These are phyloP conservation scores for Pleurostoma richardsiae DNA, from an alignment of 2,329 filamentous ascomycete species.

Conservation along the genomic window DNA sequence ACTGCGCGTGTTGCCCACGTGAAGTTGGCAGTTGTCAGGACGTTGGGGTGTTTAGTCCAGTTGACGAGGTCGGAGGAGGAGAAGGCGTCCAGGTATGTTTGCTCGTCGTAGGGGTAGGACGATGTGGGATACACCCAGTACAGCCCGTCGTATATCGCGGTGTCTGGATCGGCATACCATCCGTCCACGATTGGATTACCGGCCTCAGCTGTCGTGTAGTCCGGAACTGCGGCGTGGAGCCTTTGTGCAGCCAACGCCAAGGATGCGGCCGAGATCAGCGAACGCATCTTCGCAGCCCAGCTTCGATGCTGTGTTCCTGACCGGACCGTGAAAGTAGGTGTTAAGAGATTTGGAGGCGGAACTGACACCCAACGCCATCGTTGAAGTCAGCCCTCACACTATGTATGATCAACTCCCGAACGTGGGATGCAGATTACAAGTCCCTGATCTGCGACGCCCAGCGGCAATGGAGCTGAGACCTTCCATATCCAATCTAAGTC, in stretches of 20 bases:
- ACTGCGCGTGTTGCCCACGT: constrained; percentile 38
- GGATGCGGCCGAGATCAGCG: background rate
- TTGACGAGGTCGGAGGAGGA: constrained; percentile 41
- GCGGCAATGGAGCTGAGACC: background rate
- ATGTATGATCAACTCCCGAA: background rate
- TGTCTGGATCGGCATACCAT: constrained; percentile 47
- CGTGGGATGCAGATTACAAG: background rate
- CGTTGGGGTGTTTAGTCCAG: constrained; percentile 40
- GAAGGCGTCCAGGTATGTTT: constrained; percentile 46
- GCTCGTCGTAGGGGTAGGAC: constrained; percentile 35
- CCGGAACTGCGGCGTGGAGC: constrained; percentile 10
- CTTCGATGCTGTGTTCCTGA: too few relatives aligned
- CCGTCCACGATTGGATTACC: constrained; percentile 43
- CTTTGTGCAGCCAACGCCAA: background rate
- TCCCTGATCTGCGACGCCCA: background rate
- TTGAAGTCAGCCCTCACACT: background rate
- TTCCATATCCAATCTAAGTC: background rate
- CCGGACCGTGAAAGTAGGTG: too few relatives aligned
- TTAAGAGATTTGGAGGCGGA: too few relatives aligned
- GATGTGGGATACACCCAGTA: constrained; percentile 46
- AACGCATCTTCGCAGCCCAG: too few relatives aligned
- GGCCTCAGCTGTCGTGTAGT: constrained; percentile 32
- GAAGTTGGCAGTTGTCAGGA: constrained; percentile 32
- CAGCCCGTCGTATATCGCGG: constrained; percentile 34
- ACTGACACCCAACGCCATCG: background rate